Conservation (phyloP, 306 rosid genomes). For the Hippophae gyantsensis region DNA sequence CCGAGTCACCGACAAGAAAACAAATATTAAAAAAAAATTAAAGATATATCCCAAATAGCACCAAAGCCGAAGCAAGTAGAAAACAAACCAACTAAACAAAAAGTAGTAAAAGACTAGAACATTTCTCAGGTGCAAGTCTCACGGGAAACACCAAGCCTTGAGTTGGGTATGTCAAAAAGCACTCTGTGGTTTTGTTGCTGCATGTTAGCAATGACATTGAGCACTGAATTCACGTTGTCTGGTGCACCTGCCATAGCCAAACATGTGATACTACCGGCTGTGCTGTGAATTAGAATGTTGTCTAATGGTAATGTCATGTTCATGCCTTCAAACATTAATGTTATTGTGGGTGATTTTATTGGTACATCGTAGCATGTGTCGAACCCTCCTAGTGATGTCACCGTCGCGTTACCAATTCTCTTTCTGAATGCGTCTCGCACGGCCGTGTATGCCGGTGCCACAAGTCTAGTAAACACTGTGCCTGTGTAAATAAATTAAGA, state of each 20-base stretch:
- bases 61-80: too few relatives aligned
- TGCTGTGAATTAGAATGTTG: constrained; percentile 70
- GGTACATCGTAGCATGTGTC: constrained; percentile 81
- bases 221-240: constrained; percentile 72
- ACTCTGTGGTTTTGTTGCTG: constrained; percentile 93
- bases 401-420: constrained; percentile 33
- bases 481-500: constrained; percentile 30
- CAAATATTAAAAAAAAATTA: too few relatives aligned
- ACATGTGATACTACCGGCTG: constrained; percentile 54
- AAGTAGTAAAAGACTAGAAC: neutral
- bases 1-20: too few relatives aligned
- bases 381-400: constrained; percentile 71
- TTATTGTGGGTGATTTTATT: constrained; percentile 54
- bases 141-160: constrained; percentile 77
- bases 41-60: too few relatives aligned
- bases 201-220: constrained; percentile 86
- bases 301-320: constrained; percentile 74
- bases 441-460: constrained; percentile 52
- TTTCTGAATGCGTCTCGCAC: constrained; percentile 67
- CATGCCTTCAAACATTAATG: constrained; percentile 78
- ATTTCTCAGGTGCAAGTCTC: constrained; percentile 52
- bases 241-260: constrained; percentile 86
- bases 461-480: constrained; percentile 80
- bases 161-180: constrained; percentile 70
- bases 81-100: too few relatives aligned